Evolutionary conservation across 306 rosid species (phyloP).

Genomic region (Dryas alaskensis): DNA sequence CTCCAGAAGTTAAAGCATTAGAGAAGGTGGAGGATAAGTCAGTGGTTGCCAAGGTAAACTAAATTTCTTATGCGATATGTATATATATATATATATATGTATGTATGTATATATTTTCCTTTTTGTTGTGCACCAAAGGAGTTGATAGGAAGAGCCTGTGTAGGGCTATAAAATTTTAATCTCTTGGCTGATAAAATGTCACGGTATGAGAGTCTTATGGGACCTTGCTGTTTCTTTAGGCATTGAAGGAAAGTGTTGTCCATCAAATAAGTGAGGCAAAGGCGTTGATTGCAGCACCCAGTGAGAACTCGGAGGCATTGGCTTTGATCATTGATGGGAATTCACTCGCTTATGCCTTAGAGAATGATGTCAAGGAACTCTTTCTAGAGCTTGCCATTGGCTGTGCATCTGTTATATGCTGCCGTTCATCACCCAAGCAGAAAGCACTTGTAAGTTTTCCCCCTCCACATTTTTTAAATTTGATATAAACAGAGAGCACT

Average conservation of each 20-base stretch:
- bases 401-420: constrained; percentile 96
- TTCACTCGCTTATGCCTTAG: constrained; percentile 81
- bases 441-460: constrained; percentile 76
- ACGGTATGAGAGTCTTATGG: not conserved
- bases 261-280: constrained; percentile 65
- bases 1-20: constrained; percentile 65
- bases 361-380: constrained; percentile 71
- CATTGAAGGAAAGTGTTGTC: constrained; percentile 67
- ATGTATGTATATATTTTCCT: not conserved
- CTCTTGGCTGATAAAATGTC: not conserved
- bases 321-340: constrained; percentile 97
- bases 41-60: constrained; percentile 55
- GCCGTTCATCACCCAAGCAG: constrained; percentile 98
- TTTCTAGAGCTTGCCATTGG: constrained; percentile 89
- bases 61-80: constrained; percentile 10
- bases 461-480: not conserved
- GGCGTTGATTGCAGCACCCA: constrained; percentile 35
- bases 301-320: constrained; percentile 54
- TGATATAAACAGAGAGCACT: too few species aligned
- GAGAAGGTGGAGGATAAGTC: constrained; percentile 74
- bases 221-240: constrained; percentile 47
- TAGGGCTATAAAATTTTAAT: not conserved
- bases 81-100: too few species aligned
- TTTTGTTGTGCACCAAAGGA: too few species aligned
- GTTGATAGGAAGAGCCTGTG: not conserved